Percentiles rank a stretch among this genome's conserved stretches.
Evolutionary conservation across 768 basidiomycete genomes (phyloP).

Genomic region (Lactifluus volemus): DNA sequence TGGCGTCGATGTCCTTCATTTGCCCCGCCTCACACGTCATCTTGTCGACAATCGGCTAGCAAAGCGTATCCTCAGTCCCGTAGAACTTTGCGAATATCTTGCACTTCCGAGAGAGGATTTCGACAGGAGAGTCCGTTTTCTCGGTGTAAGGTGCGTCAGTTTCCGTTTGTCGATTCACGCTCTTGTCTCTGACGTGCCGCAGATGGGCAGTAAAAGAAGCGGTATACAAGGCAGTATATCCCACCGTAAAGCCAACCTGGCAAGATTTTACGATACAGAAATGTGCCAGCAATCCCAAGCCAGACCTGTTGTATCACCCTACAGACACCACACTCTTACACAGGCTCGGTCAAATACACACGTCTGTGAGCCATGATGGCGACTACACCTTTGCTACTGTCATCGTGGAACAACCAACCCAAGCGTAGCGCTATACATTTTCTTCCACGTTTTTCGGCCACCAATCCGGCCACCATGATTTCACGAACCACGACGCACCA

Average conservation of each 20-base stretch:
- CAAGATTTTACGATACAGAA: slow-evolving; percentile 49
- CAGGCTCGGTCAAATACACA: slow-evolving; percentile 39
- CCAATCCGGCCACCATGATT: slow-evolving; percentile 41
- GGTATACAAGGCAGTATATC: slow-evolving; percentile 78
- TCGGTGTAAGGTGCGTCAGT: slow-evolving; percentile 62
- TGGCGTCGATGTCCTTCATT: slow-evolving; percentile 65
- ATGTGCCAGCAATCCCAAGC: slow-evolving; percentile 28
- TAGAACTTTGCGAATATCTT: slow-evolving; percentile 36
- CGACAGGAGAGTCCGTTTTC: slow-evolving; percentile 35
- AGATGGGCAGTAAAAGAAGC: slow-evolving; percentile 87
- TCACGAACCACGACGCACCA: slow-evolving; percentile 32
- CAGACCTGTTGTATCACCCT: slow-evolving; percentile 30
- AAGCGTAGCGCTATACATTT: not conserved
- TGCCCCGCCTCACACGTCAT: slow-evolving; percentile 55
- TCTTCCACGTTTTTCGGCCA: slow-evolving; percentile 36
- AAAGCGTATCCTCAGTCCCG: slow-evolving; percentile 50
- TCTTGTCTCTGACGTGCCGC: not conserved
- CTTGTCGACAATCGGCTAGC: slow-evolving; percentile 45
- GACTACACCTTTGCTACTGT: slow-evolving; percentile 68
- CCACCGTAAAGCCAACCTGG: slow-evolving; percentile 54
- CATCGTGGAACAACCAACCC: slow-evolving; percentile 36
- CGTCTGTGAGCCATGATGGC: slow-evolving; percentile 77
- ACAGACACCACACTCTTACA: slow-evolving; percentile 13
- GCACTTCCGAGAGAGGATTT: slow-evolving; percentile 23
- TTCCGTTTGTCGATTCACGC: not conserved